Conservation (phyloP, 257 asterid genomes). For the Fraxinus cuspidata region DNA sequence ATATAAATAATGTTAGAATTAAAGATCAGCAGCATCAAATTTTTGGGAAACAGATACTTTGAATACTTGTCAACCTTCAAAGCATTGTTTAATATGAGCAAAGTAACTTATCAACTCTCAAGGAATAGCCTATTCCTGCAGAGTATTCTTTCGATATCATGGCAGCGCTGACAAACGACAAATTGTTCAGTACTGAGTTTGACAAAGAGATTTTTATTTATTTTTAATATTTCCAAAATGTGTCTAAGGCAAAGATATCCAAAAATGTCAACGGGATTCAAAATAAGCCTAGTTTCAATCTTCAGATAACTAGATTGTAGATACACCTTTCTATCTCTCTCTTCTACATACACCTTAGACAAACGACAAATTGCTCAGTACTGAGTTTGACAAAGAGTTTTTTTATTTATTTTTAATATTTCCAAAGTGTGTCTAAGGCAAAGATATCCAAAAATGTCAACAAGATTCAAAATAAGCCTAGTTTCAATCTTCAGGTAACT, state of each 20-base stretch:
- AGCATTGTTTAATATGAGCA: neutral
- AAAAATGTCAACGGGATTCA: too few species aligned
- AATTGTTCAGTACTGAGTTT: neutral
- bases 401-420: too few species aligned
- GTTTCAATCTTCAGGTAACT: neutral
- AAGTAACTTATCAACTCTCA: neutral
- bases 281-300: neutral
- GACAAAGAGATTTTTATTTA: neutral
- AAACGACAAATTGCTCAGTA: neutral
- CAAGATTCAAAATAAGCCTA: too few species aligned
- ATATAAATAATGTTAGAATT: neutral
- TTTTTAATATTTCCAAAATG: too few species aligned
- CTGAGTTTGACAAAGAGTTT: neutral
- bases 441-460: neutral
- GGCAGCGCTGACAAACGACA: neutral
- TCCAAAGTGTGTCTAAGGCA: too few species aligned
- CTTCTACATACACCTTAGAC: too few species aligned
- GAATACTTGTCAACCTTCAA: neutral
- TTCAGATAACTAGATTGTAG: neutral
- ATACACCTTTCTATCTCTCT: neutral
- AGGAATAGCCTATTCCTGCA: neutral
- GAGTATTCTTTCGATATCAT: neutral
- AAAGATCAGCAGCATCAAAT: neutral
- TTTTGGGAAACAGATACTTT: neutral
- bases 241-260: neutral